Evolutionary conservation across 805 yeast species (phyloP), one percentile per base, ranked within the genome.

Genomic region (Metschnikowia lochheadii): DNA sequence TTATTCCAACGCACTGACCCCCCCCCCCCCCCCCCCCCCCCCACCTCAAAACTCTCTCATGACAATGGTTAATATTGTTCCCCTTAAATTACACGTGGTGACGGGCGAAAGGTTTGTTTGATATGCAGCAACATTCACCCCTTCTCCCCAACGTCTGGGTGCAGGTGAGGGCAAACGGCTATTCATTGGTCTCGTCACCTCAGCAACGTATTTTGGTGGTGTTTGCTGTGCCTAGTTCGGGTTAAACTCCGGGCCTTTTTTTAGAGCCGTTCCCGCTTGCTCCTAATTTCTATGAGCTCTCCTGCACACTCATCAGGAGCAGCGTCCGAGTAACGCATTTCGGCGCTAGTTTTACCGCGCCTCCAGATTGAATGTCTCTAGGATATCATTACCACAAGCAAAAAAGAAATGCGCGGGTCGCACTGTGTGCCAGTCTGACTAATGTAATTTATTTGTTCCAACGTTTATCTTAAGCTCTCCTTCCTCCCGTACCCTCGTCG

Each of bases 391-490:
- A 34, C 34, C 32, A 8, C 38, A 33, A 42, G 38, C 38, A 34
- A 42, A 42, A 42, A 42, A 42, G 45, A 34, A 42, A 42, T 33
- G 45, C 45, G 45, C 45, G 43, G 43, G 20, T 38, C 29, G 29
- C 29, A 42, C n/a, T 34, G 38, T 15, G 14, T 39, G 41, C 31
- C 40, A 11, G 38, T 42, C 45, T 42, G 23, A 42, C 45, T 7
- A 42, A 42, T 21, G 31, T 20, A 34, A 42, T 20, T 11, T 13
- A 42, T 17, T 41, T 18, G 11, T 8, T 14, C n/a, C 11, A n/a
- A 31, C 31, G 31, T 41, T 13, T 42, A 32, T 42, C 38, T 33
- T 14, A n/a, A 14, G 23, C 44, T 31, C 26, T n/a, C 10, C 5
- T 20, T 14, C 36, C 45, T 14, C 3, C 29, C 34, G 15, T 13